Evolutionary conservation across 805 yeast species (phyloP).

Genomic region (Teunomyces pallodes): DNA sequence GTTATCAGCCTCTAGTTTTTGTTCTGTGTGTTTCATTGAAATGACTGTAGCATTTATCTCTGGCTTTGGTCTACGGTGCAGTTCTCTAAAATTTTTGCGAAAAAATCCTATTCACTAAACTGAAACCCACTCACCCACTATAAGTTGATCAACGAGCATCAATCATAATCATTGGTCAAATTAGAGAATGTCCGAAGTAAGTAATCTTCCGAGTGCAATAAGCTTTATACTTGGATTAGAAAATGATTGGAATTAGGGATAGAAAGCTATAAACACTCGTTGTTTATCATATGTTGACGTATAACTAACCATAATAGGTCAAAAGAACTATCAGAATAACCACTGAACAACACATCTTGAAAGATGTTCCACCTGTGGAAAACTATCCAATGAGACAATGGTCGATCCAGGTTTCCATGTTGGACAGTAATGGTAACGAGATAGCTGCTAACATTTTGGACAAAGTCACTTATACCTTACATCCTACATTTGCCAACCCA

Average conservation of each 20-base stretch:
- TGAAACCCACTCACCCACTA: constrained; percentile 1
- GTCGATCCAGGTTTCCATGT: constrained; percentile 73
- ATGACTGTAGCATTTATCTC: not conserved
- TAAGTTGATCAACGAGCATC: not conserved
- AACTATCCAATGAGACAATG: constrained; percentile 95
- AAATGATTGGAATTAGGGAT: not conserved
- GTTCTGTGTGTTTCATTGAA: too few relatives aligned
- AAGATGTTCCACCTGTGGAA: constrained; percentile 79
- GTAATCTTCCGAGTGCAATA: not conserved
- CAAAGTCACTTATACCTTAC: constrained; percentile 88
- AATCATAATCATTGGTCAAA: not conserved
- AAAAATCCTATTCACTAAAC: not conserved
- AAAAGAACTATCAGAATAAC: constrained; percentile 86
- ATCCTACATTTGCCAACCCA: constrained; percentile 93
- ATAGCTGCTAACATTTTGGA: constrained; percentile 86
- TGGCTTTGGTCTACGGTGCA: not conserved
- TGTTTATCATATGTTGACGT: not conserved
- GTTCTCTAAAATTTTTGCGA: constrained; percentile 3
- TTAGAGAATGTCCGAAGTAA: constrained; percentile 6
- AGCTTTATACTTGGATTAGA: not conserved
- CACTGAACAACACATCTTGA: constrained; percentile 78
- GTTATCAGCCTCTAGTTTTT: too few relatives aligned
- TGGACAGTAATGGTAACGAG: constrained; percentile 78
- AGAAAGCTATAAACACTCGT: not conserved
- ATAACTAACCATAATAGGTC: constrained; percentile 36